These are phyloP conservation scores for Ceratocystis diversiconidia DNA, from an alignment of 2,329 filamentous ascomycete genomes.

Conservation along the genomic window DNA sequence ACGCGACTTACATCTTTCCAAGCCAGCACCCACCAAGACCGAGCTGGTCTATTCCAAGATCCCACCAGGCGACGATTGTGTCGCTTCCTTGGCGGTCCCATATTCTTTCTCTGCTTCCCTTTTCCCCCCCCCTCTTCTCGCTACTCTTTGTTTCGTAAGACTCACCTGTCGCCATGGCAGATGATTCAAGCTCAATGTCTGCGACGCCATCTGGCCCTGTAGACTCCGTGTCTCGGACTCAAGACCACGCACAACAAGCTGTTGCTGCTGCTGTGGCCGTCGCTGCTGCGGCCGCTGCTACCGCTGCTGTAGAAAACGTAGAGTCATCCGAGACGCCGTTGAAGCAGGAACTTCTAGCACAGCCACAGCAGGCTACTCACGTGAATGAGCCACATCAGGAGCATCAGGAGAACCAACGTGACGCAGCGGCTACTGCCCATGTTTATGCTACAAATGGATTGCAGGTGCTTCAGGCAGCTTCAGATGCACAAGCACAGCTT, in stretches of 20 bases:
- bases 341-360: neutral
- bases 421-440: slow-evolving; percentile 24
- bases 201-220: neutral
- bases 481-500: slow-evolving; percentile 30
- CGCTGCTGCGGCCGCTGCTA: slow-evolving; percentile 5
- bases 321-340: neutral
- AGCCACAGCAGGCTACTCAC: neutral
- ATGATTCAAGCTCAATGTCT: slow-evolving; percentile 4
- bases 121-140: neutral
- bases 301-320: neutral
- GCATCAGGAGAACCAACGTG: slow-evolving; percentile 10
- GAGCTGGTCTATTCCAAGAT: neutral
- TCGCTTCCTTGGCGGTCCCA: no score
- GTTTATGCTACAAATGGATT: slow-evolving; percentile 34
- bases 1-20: slow-evolving; percentile 17
- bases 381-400: slow-evolving; percentile 6
- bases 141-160: neutral
- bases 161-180: neutral
- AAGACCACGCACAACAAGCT: slow-evolving; percentile 1
- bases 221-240: slow-evolving; percentile 12
- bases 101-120: neutral
- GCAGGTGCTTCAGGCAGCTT: slow-evolving; percentile 33
- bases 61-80: no score
- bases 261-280: neutral
- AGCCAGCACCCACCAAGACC: neutral